These are phyloP conservation scores for Ganoderma lingzhi DNA, from an alignment of 1,284 basidiomycete genomes.

Conservation along the genomic window DNA sequence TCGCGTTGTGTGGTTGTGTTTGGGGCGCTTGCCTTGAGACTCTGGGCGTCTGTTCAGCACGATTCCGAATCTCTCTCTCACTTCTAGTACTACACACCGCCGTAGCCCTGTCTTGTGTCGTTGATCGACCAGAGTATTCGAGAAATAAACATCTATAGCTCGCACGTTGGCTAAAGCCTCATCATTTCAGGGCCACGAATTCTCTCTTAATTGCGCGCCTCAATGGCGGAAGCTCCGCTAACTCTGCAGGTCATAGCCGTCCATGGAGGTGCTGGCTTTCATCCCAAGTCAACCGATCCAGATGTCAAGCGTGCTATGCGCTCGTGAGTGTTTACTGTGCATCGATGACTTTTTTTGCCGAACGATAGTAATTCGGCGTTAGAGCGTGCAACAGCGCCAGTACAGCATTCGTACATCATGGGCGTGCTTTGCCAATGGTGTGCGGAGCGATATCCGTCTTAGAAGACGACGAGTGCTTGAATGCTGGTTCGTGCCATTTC, in stretches of 20 bases:
- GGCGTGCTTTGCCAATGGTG: constrained; percentile 52
- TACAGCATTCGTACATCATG: constrained; percentile 26
- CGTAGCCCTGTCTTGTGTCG: background rate
- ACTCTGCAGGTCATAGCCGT: constrained; percentile 52
- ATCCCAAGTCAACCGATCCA: constrained; percentile 51
- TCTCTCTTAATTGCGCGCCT: background rate
- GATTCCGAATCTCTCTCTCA: background rate
- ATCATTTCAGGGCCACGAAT: background rate
- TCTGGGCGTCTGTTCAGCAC: background rate
- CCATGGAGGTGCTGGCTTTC: constrained; percentile 75
- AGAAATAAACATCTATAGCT: background rate
- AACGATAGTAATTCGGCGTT: background rate
- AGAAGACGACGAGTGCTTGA: constrained; percentile 68
- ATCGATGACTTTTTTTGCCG: background rate
- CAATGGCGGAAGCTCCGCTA: background rate
- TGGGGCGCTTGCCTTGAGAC: constrained; percentile 15
- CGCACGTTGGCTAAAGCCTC: background rate
- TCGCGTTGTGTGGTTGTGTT: constrained; percentile 34
- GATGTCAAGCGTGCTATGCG: constrained; percentile 61
- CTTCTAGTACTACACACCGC: background rate
- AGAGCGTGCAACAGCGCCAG: constrained; percentile 58
- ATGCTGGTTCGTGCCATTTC: constrained; percentile 60
- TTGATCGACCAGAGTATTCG: background rate
- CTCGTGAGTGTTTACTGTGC: constrained; percentile 47
- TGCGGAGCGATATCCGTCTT: constrained; percentile 60